Percentiles rank a stretch among this genome's conserved stretches.
These are phyloP conservation scores for Termitomyces sp. DNA, from an alignment of 768 basidiomycete species.

Conservation along the genomic window DNA sequence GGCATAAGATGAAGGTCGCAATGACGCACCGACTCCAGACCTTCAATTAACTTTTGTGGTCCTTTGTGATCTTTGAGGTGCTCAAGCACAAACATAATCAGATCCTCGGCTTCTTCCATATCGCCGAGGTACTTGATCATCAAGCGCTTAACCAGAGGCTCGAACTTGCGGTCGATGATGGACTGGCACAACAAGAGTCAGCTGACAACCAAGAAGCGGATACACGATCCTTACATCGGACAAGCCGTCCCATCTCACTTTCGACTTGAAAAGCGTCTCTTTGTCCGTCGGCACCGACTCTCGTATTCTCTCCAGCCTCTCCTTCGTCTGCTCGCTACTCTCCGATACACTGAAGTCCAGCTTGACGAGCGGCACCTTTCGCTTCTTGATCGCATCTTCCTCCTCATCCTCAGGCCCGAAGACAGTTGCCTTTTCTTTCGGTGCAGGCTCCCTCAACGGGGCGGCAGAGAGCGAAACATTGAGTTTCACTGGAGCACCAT, in stretches of 20 bases:
- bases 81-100: constrained; percentile 91
- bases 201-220: constrained; percentile 6
- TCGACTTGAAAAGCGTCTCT: constrained; percentile 74
- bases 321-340: constrained; percentile 70
- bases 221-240: constrained; percentile 59
- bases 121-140: constrained; percentile 90
- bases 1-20: background rate
- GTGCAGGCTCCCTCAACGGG: constrained; percentile 34
- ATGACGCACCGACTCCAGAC: constrained; percentile 78
- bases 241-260: constrained; percentile 89
- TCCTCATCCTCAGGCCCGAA: constrained; percentile 85
- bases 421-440: constrained; percentile 52
- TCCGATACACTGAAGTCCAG: constrained; percentile 87
- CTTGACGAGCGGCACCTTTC: constrained; percentile 83
- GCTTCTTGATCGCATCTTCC: constrained; percentile 77
- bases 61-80: constrained; percentile 88
- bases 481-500: constrained; percentile 85
- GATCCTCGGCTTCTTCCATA: constrained; percentile 80
- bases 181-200: constrained; percentile 35
- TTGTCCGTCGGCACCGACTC: constrained; percentile 71
- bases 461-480: constrained; percentile 64
- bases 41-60: constrained; percentile 82
- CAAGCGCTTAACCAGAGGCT: constrained; percentile 74
- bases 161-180: constrained; percentile 81
- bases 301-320: constrained; percentile 74